Evolutionary conservation across 2,329 filamentous ascomycete genomes (phyloP), one percentile per base, ranked within the genome.

Genomic region (Phialophora tarda): DNA sequence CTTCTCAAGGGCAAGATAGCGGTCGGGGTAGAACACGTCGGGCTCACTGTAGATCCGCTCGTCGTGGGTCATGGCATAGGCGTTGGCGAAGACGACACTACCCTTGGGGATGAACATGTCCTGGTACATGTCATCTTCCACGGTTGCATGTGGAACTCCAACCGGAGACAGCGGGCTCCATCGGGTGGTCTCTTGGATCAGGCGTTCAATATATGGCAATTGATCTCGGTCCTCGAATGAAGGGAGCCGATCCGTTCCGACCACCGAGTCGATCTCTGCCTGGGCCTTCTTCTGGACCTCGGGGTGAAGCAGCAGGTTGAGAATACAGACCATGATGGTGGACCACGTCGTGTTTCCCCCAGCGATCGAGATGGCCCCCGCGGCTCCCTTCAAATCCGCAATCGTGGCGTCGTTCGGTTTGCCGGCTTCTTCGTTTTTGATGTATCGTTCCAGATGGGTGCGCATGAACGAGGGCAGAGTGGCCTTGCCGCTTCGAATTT

Each of bases 131-230:
- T 85, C 83, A 53, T 85, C 82, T 34, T 80, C 76, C 0, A 79
- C 80, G 0, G 78, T 77, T 1, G 81, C 81, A 63, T 85, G 83
- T 0, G 83, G 83, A 0, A 81, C 78, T 0, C 79, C 82, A 0
- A 82, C 24, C 5, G 58, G 44, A 6, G 58, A 59, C 44, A 64
- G 17, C 8, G 62, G 62, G 7, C 48, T 30, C 66, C 66, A 68
- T 1, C 85, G 80, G 12, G 86, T 75, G 0, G 83, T 78, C 66
- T 88, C 86, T 66, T 86, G 85, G n/a, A 86, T 79, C 11, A 85
- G 77, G 2, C 82, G 82, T n/a, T 80, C 78, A 41, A 86, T 73
- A 69, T 87, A 87, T 0, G 84, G 84, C 10, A 88, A 72, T 1
- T 76, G 73, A 0, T 78, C 74, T 17, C 78, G 77, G 69, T 87